Base-by-base conservation (phyloP, 169 alveolate genomes). In the Sarcocystis neurona region DNA sequence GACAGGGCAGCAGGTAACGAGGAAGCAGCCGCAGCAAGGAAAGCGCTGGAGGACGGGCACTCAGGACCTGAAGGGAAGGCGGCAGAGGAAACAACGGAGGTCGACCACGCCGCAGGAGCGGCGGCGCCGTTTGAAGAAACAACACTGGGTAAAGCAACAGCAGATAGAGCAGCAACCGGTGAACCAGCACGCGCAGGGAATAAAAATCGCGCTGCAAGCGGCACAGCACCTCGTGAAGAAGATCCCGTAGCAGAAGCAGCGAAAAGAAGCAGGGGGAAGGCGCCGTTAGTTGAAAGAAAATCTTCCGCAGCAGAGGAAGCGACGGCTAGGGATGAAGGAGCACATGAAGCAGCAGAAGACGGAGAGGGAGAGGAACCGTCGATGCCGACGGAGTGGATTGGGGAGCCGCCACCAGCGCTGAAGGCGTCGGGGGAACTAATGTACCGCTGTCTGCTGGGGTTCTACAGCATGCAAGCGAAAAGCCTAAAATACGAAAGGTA, bases 391-490 rank as follows among this genome's bases (percentile, higher is more conserved):
- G 66, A 53, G 23, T 15, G 12, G 23, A 53, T 23, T 53, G 66
- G 30, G n/a, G n/a, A n/a, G n/a, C n/a, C n/a, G n/a, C n/a, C n/a
- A 2, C 82, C 82, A n/a, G 18, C 72, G 56, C 58, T 89, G 70
- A 43, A 68, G 0, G 92, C 92, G 34, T 89, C 92, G 44, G 47
- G 89, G 47, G 90, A 89, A 44, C 53, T 89, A 30, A 78, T 89
- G 90, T 89, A 89, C 43, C 89, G 92, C 18, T 79, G 84, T 2
- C 66, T 89, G 5, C 44, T 89, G 79, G 92, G 92, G 8, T 34
- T 44, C 60, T 89, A 89, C 60, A 82, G 87, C 53, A 53, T 58
- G 89, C 92, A 79, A 50, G 88, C 89, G 2, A 63, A 2, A 39
- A 70, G 89, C 50, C 87, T 89, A 34, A 89, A 89, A 63, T 79